Base-by-base conservation (phyloP, 352 stramenopile species). In the Globisporangium mamillatum region DNA sequence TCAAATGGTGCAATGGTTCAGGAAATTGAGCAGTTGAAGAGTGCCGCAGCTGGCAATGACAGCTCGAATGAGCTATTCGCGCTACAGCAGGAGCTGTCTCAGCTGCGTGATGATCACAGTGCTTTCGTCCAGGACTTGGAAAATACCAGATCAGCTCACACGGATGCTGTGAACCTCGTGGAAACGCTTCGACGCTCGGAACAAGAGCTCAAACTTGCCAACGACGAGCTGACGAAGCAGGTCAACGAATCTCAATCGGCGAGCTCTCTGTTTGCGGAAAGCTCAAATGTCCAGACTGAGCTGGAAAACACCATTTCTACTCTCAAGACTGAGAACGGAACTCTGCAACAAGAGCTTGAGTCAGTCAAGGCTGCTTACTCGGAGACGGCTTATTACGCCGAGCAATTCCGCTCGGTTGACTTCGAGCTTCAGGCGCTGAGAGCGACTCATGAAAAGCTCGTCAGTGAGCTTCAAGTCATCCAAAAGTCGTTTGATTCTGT, bases 331-430 rank as follows among this genome's bases (percentile, higher is more conserved):
- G 63, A 61, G 64, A 69, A 70, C 14, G 55, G 46, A 32, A 52
- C 62, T 7, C 29, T 87, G 32, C 64, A 79, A 24, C 71, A 76
- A 0, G 81, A 91, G 36, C 65, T 92, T 3, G 63, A 78, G 8
- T 55, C 70, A 1, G 57, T 89, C 6, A 75, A 67, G 55, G 63
- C 66, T 34, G 63, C 77, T 25, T 75, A 72, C 58, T 70, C 71
- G 73, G 71, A 69, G 41, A 60, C 79, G 16, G 78, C 75, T 38
- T 60, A 77, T 24, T 76, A 85, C 44, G 74, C 77, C n/a, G 73
- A 84, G 25, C 72, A 80, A 1, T 55, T 74, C 16, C 56, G 56
- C 25, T 48, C 60, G 9, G 61, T 69, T 22, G 67, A 79, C 29
- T 63, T 38, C 27, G 72, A 83, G 58, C 67, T 85, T n/a, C 46